These are phyloP conservation scores for Aspergillus pseudoterreus DNA, from an alignment of 2,329 filamentous ascomycete genomes.

Conservation along the genomic window DNA sequence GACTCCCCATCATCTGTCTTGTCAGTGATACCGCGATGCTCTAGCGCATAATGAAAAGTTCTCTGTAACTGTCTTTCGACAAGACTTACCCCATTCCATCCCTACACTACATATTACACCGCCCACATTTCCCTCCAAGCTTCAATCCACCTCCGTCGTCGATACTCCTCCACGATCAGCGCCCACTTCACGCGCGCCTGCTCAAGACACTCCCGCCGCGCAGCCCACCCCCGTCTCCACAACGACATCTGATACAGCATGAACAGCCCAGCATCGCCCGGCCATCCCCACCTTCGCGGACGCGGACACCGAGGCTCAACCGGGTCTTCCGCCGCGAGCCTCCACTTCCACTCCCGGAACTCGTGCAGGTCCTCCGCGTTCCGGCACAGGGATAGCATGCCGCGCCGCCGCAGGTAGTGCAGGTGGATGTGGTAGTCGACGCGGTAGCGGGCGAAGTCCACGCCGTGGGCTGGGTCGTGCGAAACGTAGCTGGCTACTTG, in stretches of 20 bases:
- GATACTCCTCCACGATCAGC: slow-evolving; percentile 10
- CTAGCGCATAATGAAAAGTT: background rate
- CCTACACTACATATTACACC: background rate
- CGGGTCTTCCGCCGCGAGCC: background rate
- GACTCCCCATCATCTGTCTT: background rate
- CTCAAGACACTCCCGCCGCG: slow-evolving; percentile 5
- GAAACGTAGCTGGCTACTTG: background rate
- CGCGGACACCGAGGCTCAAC: background rate
- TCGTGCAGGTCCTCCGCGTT: slow-evolving; percentile 24
- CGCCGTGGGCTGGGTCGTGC: slow-evolving; percentile 9
- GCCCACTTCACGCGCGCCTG: slow-evolving; percentile 9
- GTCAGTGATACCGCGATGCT: background rate
- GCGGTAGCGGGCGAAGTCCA: slow-evolving; percentile 25
- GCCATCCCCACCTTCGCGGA: slow-evolving; percentile 1
- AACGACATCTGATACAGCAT: slow-evolving; percentile 11
- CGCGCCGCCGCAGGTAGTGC: slow-evolving; percentile 22
- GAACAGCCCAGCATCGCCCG: background rate
- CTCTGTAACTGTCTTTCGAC: background rate
- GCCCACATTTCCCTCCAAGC: background rate
- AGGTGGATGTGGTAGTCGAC: slow-evolving; percentile 33
- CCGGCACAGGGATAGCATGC: slow-evolving; percentile 27
- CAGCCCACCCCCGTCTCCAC: slow-evolving; percentile 8
- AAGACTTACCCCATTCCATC: background rate
- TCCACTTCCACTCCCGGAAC: slow-evolving; percentile 22
- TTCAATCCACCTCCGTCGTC: slow-evolving; percentile 1